phyloP scores from a whole-genome alignment of 2,329 filamentous ascomycete species.

The Pseudogymnoascus sp. region DNA sequence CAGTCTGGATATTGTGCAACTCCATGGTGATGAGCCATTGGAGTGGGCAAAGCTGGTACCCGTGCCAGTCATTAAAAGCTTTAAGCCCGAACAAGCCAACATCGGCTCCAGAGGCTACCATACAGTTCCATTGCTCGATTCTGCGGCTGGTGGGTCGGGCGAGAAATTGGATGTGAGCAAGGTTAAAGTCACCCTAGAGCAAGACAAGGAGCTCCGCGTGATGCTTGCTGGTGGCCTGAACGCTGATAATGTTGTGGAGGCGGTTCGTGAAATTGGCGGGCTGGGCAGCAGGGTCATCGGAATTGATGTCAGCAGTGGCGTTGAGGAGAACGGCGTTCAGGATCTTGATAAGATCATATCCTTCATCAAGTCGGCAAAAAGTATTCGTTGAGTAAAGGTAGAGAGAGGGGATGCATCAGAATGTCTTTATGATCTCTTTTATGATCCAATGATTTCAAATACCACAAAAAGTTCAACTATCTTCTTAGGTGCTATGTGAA shows the following conservation, averaged over 20 bases:
- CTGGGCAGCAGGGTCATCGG: slow-evolving; percentile 59
- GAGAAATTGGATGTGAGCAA: slow-evolving; percentile 63
- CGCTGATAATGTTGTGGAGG: slow-evolving; percentile 65
- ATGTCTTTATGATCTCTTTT: background rate
- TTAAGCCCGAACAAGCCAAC: slow-evolving; percentile 57
- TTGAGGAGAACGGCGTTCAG: slow-evolving; percentile 77
- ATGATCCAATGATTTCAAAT: background rate
- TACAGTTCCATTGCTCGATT: slow-evolving; percentile 74
- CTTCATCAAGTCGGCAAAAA: slow-evolving; percentile 71
- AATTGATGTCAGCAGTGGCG: slow-evolving; percentile 90
- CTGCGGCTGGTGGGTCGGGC: slow-evolving; percentile 74
- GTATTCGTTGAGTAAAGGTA: slow-evolving; percentile 15
- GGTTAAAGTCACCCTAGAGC: slow-evolving; percentile 58
- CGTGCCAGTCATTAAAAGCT: slow-evolving; percentile 82
- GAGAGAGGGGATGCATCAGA: background rate
- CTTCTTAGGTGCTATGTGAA: background rate
- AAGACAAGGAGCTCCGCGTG: slow-evolving; percentile 63
- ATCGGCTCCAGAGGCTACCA: slow-evolving; percentile 73
- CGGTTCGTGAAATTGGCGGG: slow-evolving; percentile 55
- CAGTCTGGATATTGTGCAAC: slow-evolving; percentile 78
- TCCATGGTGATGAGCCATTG: slow-evolving; percentile 84
- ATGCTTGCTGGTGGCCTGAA: slow-evolving; percentile 80
- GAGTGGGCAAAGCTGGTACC: slow-evolving; percentile 89
- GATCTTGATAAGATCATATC: slow-evolving; percentile 69
- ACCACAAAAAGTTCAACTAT: background rate